Base-by-base conservation (phyloP, 805 yeast genomes). In the Ogataea chonburiensis region DNA sequence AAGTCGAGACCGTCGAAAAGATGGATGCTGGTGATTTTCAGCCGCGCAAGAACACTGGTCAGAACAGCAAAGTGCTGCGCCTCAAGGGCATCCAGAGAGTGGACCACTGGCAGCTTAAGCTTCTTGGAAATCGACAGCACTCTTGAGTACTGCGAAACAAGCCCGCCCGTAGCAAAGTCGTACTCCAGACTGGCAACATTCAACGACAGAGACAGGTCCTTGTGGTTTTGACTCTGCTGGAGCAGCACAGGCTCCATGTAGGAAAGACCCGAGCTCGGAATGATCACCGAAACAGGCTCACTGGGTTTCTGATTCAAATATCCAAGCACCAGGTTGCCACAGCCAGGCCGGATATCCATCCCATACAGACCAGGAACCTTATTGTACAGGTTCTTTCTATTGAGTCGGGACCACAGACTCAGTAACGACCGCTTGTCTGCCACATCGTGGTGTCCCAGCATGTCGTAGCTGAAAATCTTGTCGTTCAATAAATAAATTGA, bases 1-100 rank as follows among this genome's bases (percentile, higher is more conserved):
- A 75, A 79, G 34, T 78, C 71, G 10, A 84, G 69, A 21, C 96
- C 97, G 59, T 89, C 96, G 56, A 81, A 86, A 44, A 86, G 68
- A 60, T 85, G 80, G 38, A 87, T 57, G 10, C 81, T 71, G 3
- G 95, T 84, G 28, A 66, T 50, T 20, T 74, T 68, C 12, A 88
- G 77, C 50, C 77, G 64, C 14, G 89, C 80, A 46, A 81, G 64
- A 34, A 73, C 81, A 27, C 79, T 67, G 31, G 87, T 71, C 49
- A 86, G 68, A 24, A 83, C 61, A 15, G 94, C 58, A 35, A 79
- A 67, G 45, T 76, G 77, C 61, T 85, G 91, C 35, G 79, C 74
- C 58, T 86, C 95, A 24, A 70, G 52, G 17, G 70, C 65, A 34
- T 70, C 61, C 20, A 78, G 68, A 4, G 96, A 89, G 5, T 84